Evolutionary conservation across 768 basidiomycete genomes (phyloP).

Genomic region (Tricholoma sp.): DNA sequence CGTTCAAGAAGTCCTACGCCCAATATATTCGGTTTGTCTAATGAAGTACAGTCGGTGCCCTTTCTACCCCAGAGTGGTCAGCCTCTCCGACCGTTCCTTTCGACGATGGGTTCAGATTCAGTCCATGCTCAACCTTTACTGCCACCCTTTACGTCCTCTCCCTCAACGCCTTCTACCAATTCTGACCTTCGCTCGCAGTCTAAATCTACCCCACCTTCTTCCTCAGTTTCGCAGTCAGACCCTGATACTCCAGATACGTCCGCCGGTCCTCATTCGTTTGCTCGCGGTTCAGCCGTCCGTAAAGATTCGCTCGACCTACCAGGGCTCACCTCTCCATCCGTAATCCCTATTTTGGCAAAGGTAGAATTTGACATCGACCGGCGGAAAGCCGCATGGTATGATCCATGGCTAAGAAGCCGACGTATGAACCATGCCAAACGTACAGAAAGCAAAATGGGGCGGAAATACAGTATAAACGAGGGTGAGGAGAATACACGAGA

Average conservation of each 20-base stretch:
- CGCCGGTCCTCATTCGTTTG: constrained; percentile 24
- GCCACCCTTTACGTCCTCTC: constrained; percentile 40
- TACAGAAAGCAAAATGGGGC: constrained; percentile 34
- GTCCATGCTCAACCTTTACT: constrained; percentile 29
- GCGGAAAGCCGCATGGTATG: constrained; percentile 76
- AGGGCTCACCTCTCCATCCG: constrained; percentile 54
- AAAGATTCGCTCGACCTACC: constrained; percentile 57
- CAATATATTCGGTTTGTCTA: constrained; percentile 35
- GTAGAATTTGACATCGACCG: constrained; percentile 93
- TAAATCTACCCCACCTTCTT: constrained; percentile 45
- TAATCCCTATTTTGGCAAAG: constrained; percentile 86
- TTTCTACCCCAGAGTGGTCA: constrained; percentile 31
- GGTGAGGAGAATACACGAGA: constrained; percentile 14
- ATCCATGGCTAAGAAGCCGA: constrained; percentile 73
- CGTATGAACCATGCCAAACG: constrained; percentile 58
- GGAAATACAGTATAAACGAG: constrained; percentile 17
- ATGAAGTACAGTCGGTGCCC: constrained; percentile 38
- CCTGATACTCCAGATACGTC: constrained; percentile 56
- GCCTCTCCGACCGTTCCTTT: constrained; percentile 43
- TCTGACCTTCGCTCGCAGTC: constrained; percentile 43
- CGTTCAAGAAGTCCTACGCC: constrained; percentile 30
- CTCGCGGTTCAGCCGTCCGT: constrained; percentile 28
- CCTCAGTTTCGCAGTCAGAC: constrained; percentile 29
- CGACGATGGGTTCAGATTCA: constrained; percentile 31
- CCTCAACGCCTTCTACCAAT: constrained; percentile 49